Evolutionary conservation across 2,329 filamentous ascomycete genomes (phyloP).

Genomic region (Verruconis gallopava): DNA sequence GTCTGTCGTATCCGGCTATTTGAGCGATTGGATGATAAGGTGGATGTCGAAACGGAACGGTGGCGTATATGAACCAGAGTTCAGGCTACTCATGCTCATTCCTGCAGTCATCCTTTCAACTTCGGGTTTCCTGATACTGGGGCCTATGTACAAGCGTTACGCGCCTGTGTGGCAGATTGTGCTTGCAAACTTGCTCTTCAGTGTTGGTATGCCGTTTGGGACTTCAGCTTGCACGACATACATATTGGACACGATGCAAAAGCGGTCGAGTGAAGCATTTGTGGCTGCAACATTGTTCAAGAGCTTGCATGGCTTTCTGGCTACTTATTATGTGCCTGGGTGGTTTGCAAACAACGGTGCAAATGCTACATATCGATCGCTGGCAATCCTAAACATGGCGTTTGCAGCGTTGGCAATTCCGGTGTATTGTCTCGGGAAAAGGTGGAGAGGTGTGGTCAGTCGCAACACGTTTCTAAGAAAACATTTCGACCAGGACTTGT

Average conservation of each 20-base stretch:
- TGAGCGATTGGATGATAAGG: conserved; percentile 31
- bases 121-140: conserved; percentile 27
- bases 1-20: conserved; percentile 30
- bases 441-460: conserved; percentile 21
- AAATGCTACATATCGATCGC: conserved; percentile 18
- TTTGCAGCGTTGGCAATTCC: conserved; percentile 36
- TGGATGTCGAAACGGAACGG: conserved; percentile 15
- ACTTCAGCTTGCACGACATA: conserved; percentile 39
- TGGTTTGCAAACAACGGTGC: conserved; percentile 20
- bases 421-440: conserved; percentile 38
- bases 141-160: conserved; percentile 13
- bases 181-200: conserved; percentile 32
- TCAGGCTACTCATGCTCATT: conserved; percentile 16
- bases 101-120: conserved; percentile 13
- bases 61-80: conserved; percentile 20
- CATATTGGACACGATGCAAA: conserved; percentile 36
- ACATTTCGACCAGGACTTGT: too few species aligned
- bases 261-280: conserved; percentile 36
- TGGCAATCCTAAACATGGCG: conserved; percentile 26
- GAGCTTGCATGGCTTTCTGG: conserved; percentile 31
- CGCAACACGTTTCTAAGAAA: conserved; percentile 3
- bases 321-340: conserved; percentile 28
- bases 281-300: conserved; percentile 40
- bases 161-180: conserved; percentile 21
- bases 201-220: conserved; percentile 35